phyloP scores from a whole-genome alignment of 2,329 filamentous ascomycete species.

The Ciborinia camelliae region DNA sequence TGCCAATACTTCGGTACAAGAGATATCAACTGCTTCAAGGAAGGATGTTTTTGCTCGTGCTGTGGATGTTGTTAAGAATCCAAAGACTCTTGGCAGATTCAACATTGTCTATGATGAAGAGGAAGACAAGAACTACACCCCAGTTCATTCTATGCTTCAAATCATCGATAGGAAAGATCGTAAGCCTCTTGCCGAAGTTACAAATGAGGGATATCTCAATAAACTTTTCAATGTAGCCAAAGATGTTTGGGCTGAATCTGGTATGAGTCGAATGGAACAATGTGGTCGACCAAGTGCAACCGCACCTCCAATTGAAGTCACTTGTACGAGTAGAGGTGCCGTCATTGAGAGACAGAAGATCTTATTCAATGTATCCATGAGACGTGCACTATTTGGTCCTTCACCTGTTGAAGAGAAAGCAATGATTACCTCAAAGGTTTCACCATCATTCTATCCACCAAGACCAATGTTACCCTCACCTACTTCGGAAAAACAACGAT shows the following conservation, averaged over 20 bases:
- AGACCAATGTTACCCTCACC: constrained; percentile 70
- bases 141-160: constrained; percentile 75
- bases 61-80: constrained; percentile 52
- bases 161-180: constrained; percentile 69
- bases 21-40: constrained; percentile 68
- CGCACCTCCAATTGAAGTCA: constrained; percentile 81
- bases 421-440: constrained; percentile 69
- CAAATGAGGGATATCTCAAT: constrained; percentile 67
- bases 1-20: constrained; percentile 69
- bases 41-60: constrained; percentile 72
- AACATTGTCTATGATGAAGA: constrained; percentile 68
- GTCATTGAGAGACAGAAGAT: constrained; percentile 65
- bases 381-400: constrained; percentile 70
- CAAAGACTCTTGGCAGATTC: constrained; percentile 61
- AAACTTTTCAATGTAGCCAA: constrained; percentile 77
- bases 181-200: constrained; percentile 64
- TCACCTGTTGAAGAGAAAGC: constrained; percentile 64
- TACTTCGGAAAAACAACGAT: constrained; percentile 75
- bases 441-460: constrained; percentile 61
- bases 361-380: constrained; percentile 75
- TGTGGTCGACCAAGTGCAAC: constrained; percentile 74
- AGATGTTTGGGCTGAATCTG: constrained; percentile 61
- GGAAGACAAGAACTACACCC: constrained; percentile 59
- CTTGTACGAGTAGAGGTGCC: constrained; percentile 65
- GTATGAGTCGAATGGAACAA: constrained; percentile 75